A percentile compares a stretch with the other conserved stretches of the same genome.
These are phyloP conservation scores for Aurantiochytrium sp. DNA, from an alignment of 108 stramenopile species.

Conservation along the genomic window DNA sequence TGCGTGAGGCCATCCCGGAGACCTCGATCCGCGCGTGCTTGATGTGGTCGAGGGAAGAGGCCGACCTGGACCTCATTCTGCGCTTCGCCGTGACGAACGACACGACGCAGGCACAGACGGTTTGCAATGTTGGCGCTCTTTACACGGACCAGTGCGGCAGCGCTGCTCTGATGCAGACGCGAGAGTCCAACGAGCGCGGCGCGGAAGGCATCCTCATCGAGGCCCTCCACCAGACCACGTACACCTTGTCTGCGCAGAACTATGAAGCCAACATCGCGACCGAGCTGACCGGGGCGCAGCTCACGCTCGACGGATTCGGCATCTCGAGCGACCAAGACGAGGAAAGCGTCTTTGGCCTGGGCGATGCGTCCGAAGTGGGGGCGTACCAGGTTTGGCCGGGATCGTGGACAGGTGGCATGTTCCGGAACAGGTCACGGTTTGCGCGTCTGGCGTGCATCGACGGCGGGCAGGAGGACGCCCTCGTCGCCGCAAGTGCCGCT, in stretches of 20 bases:
- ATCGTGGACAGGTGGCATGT: background rate
- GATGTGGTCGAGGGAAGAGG: background rate
- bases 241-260: background rate
- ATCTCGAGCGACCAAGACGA: background rate
- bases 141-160: background rate
- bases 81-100: background rate
- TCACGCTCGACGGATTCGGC: background rate
- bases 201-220: background rate
- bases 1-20: background rate
- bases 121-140: too few relatives aligned
- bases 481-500: background rate
- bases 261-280: background rate
- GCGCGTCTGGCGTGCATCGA: background rate
- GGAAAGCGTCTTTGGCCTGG: background rate
- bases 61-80: background rate
- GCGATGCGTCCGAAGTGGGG: background rate
- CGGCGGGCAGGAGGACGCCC: background rate
- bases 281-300: background rate
- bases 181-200: background rate
- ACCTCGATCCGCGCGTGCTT: background rate
- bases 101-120: background rate
- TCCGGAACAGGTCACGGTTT: background rate
- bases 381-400: background rate
- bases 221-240: background rate
- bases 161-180: background rate